phyloP scores from a whole-genome alignment of 2,329 filamentous ascomycete genomes.

The Pseudocercospora pini-densiflorae region DNA sequence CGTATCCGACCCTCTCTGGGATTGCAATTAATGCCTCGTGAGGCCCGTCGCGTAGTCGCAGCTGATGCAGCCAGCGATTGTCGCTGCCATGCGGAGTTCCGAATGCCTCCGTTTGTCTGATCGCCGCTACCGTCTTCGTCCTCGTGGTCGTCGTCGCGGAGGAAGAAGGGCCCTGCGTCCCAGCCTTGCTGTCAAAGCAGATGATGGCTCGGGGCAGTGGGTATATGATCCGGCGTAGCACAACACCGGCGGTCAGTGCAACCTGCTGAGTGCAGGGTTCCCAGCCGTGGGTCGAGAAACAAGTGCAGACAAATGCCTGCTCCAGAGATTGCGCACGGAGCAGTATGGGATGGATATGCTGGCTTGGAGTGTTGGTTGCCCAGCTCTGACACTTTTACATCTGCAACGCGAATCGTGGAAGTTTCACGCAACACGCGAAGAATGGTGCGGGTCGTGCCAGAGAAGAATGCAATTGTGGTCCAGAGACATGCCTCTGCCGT shows the following conservation, averaged over 20 bases:
- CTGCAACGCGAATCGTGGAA: neutral
- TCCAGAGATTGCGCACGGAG: slow-evolving; percentile 2
- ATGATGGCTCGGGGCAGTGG: neutral
- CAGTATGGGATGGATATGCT: neutral
- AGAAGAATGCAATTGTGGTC: neutral
- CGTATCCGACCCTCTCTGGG: neutral
- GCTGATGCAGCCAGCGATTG: neutral
- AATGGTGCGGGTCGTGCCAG: neutral
- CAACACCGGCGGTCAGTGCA: neutral
- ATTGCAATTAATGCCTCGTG: neutral
- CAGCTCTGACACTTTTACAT: neutral
- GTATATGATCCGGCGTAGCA: slow-evolving; percentile 6
- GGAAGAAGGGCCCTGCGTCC: neutral
- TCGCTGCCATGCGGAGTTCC: slow-evolving; percentile 1
- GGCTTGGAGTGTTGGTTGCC: neutral
- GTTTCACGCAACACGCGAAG: neutral
- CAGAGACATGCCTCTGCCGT: neutral
- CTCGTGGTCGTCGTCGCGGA: slow-evolving; percentile 6
- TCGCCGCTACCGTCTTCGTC: slow-evolving; percentile 1
- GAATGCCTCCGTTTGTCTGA: neutral
- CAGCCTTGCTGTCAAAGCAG: slow-evolving; percentile 3
- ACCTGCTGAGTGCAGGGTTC: neutral
- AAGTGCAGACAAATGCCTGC: neutral
- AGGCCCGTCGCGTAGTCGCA: slow-evolving; percentile 4
- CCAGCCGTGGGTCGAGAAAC: neutral